Evolutionary conservation across 1,139 yeast species (phyloP).

Genomic region (Geotrichum carabidarum): DNA sequence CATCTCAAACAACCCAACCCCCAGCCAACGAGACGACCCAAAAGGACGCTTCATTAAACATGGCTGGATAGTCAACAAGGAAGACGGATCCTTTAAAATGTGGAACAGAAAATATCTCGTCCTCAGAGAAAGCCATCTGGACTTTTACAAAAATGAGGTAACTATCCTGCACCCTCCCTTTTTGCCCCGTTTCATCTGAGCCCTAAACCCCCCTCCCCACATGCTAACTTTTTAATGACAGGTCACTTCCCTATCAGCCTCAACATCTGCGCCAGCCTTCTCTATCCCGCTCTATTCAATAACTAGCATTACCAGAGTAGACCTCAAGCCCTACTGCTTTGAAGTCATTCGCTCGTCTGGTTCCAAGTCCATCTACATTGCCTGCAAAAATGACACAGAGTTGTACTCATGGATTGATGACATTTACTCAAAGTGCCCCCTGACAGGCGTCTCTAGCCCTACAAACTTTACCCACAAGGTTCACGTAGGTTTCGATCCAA

Average conservation of each 20-base stretch:
- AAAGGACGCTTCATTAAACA: conserved; percentile 32
- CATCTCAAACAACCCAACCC: conserved; percentile 8
- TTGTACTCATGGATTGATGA: conserved; percentile 89
- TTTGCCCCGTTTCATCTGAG: conserved; percentile 3
- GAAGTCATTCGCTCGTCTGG: conserved; percentile 60
- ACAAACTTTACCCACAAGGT: conserved; percentile 45
- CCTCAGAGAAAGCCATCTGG: conserved; percentile 66
- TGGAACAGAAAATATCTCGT: conserved; percentile 89
- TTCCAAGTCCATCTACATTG: conserved; percentile 60
- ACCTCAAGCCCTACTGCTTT: conserved; percentile 66
- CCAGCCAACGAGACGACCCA: conserved; percentile 13
- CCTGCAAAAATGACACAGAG: conserved; percentile 75
- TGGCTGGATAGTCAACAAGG: conserved; percentile 92
- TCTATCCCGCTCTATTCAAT: conserved; percentile 55
- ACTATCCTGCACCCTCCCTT: conserved; percentile 11
- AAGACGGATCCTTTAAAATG: conserved; percentile 69
- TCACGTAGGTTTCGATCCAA: conserved; percentile 46
- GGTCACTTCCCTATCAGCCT: conserved; percentile 9
- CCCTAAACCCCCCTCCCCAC: not conserved
- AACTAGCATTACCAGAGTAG: conserved; percentile 54
- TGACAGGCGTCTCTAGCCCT: conserved; percentile 56
- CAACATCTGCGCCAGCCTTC: conserved; percentile 38
- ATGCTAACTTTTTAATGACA: not conserved
- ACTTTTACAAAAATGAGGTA: conserved; percentile 57
- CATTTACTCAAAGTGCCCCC: conserved; percentile 79